Base-by-base conservation (phyloP, 1,284 basidiomycete genomes). In the Schizopora paradoxa region DNA sequence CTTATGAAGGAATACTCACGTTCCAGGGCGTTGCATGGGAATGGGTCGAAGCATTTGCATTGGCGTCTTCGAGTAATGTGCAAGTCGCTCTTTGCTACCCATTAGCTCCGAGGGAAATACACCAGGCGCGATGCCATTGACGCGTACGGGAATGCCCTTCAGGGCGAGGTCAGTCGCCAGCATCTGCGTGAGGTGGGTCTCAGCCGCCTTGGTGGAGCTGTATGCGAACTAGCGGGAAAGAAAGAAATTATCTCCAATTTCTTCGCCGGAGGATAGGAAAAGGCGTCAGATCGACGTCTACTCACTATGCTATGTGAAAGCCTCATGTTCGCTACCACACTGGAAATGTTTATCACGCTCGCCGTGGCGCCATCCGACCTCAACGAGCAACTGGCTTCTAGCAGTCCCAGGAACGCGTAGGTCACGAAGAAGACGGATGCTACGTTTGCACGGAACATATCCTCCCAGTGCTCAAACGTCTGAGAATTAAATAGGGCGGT, bases 361-460 rank as follows among this genome's bases (percentile, higher is more conserved):
- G 56, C 55, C 25, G 53, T 56, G 32, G 42, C 43, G 11, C 19
- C 54, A 48, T 45, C 51, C 54, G 51, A 54, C 56, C 46, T 52
- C 43, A 31, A 29, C 48, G 25, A 37, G 38, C 11, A 48, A 43
- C 86, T 53, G 78, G 81, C 43, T 35, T 76, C 76, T 25, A 90
- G 73, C 19, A 90, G 66, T 4, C 82, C 86, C 27, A 88, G 63
- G 64, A 89, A 86, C 0, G 83, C 86, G 5, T 73, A 75, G 0
- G 84, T 82, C 45, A 80, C 73, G 60, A 88, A 88, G 65, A 77
- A 88, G 47, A 81, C 65, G 13, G 86, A 78, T 57, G 79, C 77
- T 0, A 80, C 74, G 65, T 88, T 87, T 62, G 82, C 68, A 18
- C 63, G 59, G 58, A 76, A 87, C 11, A 84, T 58, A 34, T 72